Evolutionary conservation across 2,329 filamentous ascomycete genomes (phyloP).

Genomic region (Trichoderma breve): DNA sequence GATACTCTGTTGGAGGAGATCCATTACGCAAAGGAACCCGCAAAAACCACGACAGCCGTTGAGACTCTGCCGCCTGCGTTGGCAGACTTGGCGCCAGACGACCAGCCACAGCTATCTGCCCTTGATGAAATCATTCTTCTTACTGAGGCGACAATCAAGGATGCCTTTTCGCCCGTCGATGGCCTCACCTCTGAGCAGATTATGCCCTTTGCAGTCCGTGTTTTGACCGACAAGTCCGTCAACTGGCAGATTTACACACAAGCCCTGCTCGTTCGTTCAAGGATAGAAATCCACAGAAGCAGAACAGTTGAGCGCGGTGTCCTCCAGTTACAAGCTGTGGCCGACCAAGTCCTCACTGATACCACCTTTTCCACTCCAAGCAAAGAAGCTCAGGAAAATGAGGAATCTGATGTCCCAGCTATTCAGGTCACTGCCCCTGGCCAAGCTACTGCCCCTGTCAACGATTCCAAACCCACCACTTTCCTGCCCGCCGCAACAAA

Average conservation of each 20-base stretch:
- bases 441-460: slow-evolving; percentile 26
- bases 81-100: slow-evolving; percentile 65
- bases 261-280: slow-evolving; percentile 80
- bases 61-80: slow-evolving; percentile 58
- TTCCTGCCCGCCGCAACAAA: slow-evolving; percentile 78
- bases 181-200: slow-evolving; percentile 91
- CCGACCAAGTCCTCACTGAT: slow-evolving; percentile 91
- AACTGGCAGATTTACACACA: slow-evolving; percentile 99
- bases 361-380: slow-evolving; percentile 48
- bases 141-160: slow-evolving; percentile 83
- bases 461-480: slow-evolving; percentile 57
- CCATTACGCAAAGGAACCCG: slow-evolving; percentile 63
- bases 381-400: slow-evolving; percentile 30
- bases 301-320: slow-evolving; percentile 87
- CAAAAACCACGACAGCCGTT: slow-evolving; percentile 36
- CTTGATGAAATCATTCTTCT: slow-evolving; percentile 89
- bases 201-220: slow-evolving; percentile 82
- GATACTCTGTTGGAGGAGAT: slow-evolving; percentile 91
- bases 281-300: slow-evolving; percentile 84
- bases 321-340: slow-evolving; percentile 88
- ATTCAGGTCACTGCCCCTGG: slow-evolving; percentile 46
- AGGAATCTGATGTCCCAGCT: slow-evolving; percentile 38
- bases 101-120: slow-evolving; percentile 78
- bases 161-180: slow-evolving; percentile 79
- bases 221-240: slow-evolving; percentile 81